Conservation (phyloP, 768 basidiomycete genomes). For the Collybia nuda region DNA sequence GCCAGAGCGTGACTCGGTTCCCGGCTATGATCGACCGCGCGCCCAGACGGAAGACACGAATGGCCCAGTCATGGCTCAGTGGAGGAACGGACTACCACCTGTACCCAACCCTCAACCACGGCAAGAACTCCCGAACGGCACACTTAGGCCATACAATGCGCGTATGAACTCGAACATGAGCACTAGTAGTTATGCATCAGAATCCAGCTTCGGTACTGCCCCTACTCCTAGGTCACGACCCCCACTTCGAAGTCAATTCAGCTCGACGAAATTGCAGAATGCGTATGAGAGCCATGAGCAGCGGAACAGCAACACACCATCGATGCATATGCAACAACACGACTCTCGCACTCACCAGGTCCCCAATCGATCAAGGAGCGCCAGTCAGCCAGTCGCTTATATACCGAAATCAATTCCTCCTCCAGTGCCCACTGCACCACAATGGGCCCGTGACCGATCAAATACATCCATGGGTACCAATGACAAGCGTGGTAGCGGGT, state of each 20-base stretch:
- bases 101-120: slow-evolving; percentile 27
- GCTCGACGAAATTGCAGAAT: slow-evolving; percentile 57
- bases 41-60: slow-evolving; percentile 70
- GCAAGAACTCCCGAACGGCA: slow-evolving; percentile 22
- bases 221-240: slow-evolving; percentile 36
- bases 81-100: slow-evolving; percentile 53
- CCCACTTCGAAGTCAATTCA: slow-evolving; percentile 66
- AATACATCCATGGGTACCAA: slow-evolving; percentile 34
- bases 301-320: slow-evolving; percentile 29
- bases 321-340: slow-evolving; percentile 26
- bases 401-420: slow-evolving; percentile 60
- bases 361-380: slow-evolving; percentile 64
- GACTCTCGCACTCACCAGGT: slow-evolving; percentile 23
- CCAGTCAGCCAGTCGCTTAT: slow-evolving; percentile 78
- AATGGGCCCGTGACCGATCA: slow-evolving; percentile 46
- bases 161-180: slow-evolving; percentile 49
- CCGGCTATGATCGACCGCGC: slow-evolving; percentile 54
- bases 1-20: slow-evolving; percentile 50
- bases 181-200: slow-evolving; percentile 42
- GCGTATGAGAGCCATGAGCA: slow-evolving; percentile 50
- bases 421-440: slow-evolving; percentile 37
- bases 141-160: slow-evolving; percentile 40
- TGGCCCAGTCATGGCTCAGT: slow-evolving; percentile 62
- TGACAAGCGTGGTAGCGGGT: slow-evolving; percentile 80
- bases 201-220: slow-evolving; percentile 38